Base-by-base conservation (phyloP, 306 rosid genomes). In the Vigna angularis region DNA sequence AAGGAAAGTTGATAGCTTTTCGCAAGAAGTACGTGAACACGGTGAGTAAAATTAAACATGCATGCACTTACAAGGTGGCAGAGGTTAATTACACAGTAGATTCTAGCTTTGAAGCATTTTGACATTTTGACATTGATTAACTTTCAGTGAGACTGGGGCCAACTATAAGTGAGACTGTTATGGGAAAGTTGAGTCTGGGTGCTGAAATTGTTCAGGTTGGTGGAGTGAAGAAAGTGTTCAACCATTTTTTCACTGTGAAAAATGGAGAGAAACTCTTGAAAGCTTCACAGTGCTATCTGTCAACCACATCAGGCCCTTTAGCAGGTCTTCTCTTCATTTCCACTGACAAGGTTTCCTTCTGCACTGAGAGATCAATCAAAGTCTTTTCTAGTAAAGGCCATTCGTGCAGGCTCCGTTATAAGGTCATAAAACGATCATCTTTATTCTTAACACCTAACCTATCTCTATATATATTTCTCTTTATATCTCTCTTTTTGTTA, bases 291-390 rank as follows among this genome's bases (percentile, higher is more conserved):
- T 72, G 73, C 83, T 65, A 65, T 30, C 67, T 61, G n/a, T 61
- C 67, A 61, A 61, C 67, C 67, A 61, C 67, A 30, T 30, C 67
- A 61, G 70, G 70, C n/a, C 70, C 70, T 65, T 38, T 65, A 65
- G 70, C 70, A 38, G 70, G 70, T n/a, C 70, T 65, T 7, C 16
- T 65, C n/a, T 65, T 65, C 32, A 65, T 65, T 42, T 65, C 70
- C 70, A 65, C 50, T 17, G 50, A 65, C 26, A 65, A 65, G 47
- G 70, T 65, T 65, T 38, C 70, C 30, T 65, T 65, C 18, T 65
- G 70, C 30, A 65, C 51, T 40, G 70, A 65, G 26, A 63, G 69
- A 63, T 63, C 69, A 36, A 34, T 63, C 8, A 63, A 63, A 63
- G 69, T 63, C 3, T 63, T 63, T 8, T 63, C 69, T 63, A 63